Percentiles rank a stretch among this genome's conserved stretches.
Evolutionary conservation across 768 basidiomycete species (phyloP).

Genomic region (Boletus pseudo-olivaceus): DNA sequence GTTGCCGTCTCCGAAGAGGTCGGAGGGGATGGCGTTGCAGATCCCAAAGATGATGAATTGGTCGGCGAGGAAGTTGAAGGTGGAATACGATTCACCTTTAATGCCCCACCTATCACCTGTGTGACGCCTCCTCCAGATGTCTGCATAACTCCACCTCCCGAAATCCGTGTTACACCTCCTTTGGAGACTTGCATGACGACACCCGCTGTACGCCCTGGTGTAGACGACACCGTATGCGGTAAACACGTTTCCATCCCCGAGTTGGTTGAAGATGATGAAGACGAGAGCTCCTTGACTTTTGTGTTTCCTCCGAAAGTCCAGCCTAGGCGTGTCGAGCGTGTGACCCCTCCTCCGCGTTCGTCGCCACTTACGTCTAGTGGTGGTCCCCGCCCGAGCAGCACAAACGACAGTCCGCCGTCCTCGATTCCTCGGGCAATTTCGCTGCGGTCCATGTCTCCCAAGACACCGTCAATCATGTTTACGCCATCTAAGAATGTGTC

Average conservation of each 20-base stretch:
- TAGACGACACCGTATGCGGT: neutral
- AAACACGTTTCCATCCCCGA: slow-evolving; percentile 8
- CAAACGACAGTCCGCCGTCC: slow-evolving; percentile 39
- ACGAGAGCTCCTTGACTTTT: slow-evolving; percentile 23
- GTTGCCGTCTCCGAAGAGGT: slow-evolving; percentile 43
- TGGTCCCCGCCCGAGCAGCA: slow-evolving; percentile 10
- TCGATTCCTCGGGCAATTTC: slow-evolving; percentile 48
- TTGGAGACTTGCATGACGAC: slow-evolving; percentile 12
- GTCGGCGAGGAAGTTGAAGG: slow-evolving; percentile 57
- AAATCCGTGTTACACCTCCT: slow-evolving; percentile 22
- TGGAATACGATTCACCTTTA: slow-evolving; percentile 74
- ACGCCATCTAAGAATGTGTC: slow-evolving; percentile 35
- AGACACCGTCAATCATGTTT: slow-evolving; percentile 24
- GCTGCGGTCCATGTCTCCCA: slow-evolving; percentile 34
- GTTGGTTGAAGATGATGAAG: slow-evolving; percentile 20
- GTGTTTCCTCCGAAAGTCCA: slow-evolving; percentile 19
- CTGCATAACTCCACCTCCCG: slow-evolving; percentile 28
- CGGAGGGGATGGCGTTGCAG: slow-evolving; percentile 26
- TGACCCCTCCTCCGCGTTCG: slow-evolving; percentile 8
- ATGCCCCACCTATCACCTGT: slow-evolving; percentile 44
- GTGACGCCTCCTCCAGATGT: slow-evolving; percentile 26
- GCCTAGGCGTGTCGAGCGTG: slow-evolving; percentile 3
- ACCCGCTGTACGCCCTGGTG: slow-evolving; percentile 16
- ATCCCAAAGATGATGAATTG: slow-evolving; percentile 44
- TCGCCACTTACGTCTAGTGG: slow-evolving; percentile 4